Evolutionary conservation across 2,329 filamentous ascomycete genomes (phyloP), one percentile per base, ranked within the genome.

Genomic region (Beauveria caledonica): DNA sequence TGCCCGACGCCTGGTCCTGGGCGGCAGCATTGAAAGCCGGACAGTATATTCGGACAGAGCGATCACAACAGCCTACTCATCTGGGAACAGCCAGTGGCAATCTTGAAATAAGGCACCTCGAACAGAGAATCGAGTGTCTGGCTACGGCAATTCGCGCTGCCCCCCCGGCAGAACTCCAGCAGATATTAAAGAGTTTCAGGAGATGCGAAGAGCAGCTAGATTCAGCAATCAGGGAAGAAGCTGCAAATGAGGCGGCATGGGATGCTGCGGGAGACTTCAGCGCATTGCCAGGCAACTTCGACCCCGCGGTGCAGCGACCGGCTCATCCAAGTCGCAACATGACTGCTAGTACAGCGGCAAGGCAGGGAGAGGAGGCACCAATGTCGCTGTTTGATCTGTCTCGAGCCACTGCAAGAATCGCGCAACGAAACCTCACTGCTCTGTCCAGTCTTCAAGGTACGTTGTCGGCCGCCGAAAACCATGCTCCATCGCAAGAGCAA

Each of bases 101-200:
- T 71, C 74, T 78, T 27, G 77, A 85, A 61, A 82, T 94, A 57
- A 82, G 89, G 33, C 86, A 90, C 65, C 77, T 94, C 1, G 88
- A 93, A 67, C 90, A 93, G 69, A 84, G 90, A 23, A 89, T 92
- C 69, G 90, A 93, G 67, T 88, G 92, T 42, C 77, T 95, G 2
- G 86, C 88, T 1, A 86, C 88, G 13, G 88, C 90, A 1, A 78
- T 94, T 19, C 81, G 90, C 9, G 82, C 92, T 54, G 89, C 89
- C 0, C 90, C 90, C 1, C 75, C 85, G 0, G 76, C 80, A 0
- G 84, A 88, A 13, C 79, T 94, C 0, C 86, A 89, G 62, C 88
- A 91, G 64, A 88, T 94, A 15, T 75, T 94, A 3, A 86, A 85
- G 54, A 86, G 84, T 1, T 94, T 89, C 77, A 84, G 88, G 13